Evolutionary conservation across 2,329 filamentous ascomycete species (phyloP).

Genomic region (Trichoderma sp.): DNA sequence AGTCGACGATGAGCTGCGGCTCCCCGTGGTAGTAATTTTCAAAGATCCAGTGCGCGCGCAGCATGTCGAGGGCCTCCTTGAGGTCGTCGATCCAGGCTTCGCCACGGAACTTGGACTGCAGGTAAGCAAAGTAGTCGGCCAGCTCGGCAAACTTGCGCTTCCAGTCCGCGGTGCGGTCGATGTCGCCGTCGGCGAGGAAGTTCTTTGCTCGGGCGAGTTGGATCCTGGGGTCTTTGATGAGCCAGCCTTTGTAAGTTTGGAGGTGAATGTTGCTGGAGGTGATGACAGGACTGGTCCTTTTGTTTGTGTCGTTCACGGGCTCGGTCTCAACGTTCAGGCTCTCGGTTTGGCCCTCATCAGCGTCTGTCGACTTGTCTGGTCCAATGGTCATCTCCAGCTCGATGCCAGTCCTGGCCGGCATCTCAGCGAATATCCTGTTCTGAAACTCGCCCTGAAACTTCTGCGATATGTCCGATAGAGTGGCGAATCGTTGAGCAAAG

Average conservation of each 20-base stretch:
- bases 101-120: slow-evolving; percentile 34
- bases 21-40: slow-evolving; percentile 42
- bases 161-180: slow-evolving; percentile 47
- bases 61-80: slow-evolving; percentile 40
- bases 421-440: not conserved
- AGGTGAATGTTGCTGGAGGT: slow-evolving; percentile 11
- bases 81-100: slow-evolving; percentile 39
- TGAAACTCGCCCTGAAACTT: not conserved
- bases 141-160: slow-evolving; percentile 43
- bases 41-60: slow-evolving; percentile 41
- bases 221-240: slow-evolving; percentile 40
- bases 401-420: slow-evolving; percentile 6
- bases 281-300: not conserved
- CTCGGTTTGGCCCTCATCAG: not conserved
- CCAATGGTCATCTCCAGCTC: slow-evolving; percentile 21
- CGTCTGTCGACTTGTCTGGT: not conserved
- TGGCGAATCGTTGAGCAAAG: not conserved
- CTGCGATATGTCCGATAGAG: not conserved
- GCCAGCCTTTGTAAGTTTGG: slow-evolving; percentile 41
- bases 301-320: not conserved
- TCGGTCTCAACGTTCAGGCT: not conserved
- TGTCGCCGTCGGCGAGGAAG: slow-evolving; percentile 55
- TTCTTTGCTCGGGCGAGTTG: slow-evolving; percentile 41
- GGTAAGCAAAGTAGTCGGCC: slow-evolving; percentile 44
- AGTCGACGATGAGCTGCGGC: slow-evolving; percentile 35